Evolutionary conservation across 768 basidiomycete genomes (phyloP).

Genomic region (Sarcodon sp.): DNA sequence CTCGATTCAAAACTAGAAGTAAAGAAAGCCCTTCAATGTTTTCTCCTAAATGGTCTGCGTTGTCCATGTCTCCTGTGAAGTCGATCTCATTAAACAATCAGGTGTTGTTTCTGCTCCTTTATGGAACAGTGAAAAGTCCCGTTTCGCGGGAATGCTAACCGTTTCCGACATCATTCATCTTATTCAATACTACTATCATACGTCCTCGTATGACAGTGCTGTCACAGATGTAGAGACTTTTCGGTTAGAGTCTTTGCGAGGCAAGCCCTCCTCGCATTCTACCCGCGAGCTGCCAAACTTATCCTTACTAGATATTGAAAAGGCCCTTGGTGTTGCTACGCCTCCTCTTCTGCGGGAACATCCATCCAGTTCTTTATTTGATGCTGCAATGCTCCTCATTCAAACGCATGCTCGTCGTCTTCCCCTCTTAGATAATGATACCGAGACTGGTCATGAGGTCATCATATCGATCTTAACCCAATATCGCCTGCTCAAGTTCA

Average conservation of each 20-base stretch:
- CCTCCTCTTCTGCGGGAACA: constrained; percentile 86
- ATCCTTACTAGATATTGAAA: constrained; percentile 73
- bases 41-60: constrained; percentile 60
- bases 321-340: constrained; percentile 78
- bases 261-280: constrained; percentile 27
- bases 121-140: constrained; percentile 91
- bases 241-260: constrained; percentile 78
- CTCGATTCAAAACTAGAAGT: constrained; percentile 94
- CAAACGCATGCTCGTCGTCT: constrained; percentile 92
- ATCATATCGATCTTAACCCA: constrained; percentile 95
- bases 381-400: constrained; percentile 82
- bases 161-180: constrained; percentile 99
- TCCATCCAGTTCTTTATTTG: constrained; percentile 78
- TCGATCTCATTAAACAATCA: constrained; percentile 17
- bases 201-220: constrained; percentile 70
- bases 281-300: background rate
- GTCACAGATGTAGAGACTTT: constrained; percentile 88
- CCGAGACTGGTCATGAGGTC: constrained; percentile 90
- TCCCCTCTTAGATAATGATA: constrained; percentile 86
- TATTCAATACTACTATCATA: constrained; percentile 96
- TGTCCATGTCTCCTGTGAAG: background rate
- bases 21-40: constrained; percentile 85
- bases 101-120: constrained; percentile 97
- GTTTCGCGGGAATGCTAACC: constrained; percentile 97
- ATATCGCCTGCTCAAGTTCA: constrained; percentile 96